A percentile compares a stretch with the other conserved stretches of the same genome.
These are phyloP conservation scores for Ambrosia hybrid DNA, from an alignment of 140 eudicot genomes.

Conservation along the genomic window DNA sequence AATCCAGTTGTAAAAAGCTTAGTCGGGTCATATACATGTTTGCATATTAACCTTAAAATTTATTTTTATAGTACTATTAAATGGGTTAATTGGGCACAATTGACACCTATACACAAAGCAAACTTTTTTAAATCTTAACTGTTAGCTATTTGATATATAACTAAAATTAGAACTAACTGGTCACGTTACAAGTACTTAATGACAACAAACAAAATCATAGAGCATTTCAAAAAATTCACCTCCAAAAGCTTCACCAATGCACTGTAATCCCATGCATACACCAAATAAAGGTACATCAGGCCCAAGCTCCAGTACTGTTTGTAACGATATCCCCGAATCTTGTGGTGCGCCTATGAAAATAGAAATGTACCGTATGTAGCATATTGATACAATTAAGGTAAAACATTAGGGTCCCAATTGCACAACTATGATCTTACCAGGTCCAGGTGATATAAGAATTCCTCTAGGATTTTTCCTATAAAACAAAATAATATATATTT, in stretches of 20 bases:
- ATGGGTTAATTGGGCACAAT: no score
- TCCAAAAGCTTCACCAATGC: constrained; percentile 35
- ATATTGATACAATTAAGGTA: background rate
- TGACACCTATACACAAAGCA: no score
- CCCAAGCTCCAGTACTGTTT: constrained; percentile 87
- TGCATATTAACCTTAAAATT: no score
- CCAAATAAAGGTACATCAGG: constrained; percentile 88
- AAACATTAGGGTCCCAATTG: background rate
- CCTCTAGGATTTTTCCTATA: constrained; percentile 91
- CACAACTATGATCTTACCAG: constrained; percentile 47
- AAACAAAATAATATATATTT: constrained; percentile 10
- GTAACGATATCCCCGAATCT: constrained; percentile 96
- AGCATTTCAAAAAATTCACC: constrained; percentile 37
- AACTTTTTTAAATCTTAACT: no score
- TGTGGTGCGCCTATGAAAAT: constrained; percentile 65
- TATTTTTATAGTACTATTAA: no score
- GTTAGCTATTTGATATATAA: no score
- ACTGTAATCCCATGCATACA: constrained; percentile 78
- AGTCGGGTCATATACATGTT: no score
- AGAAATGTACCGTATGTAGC: background rate
- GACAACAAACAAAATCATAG: background rate
- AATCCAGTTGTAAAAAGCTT: no score
- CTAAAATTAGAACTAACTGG: background rate
- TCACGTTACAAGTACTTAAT: background rate
- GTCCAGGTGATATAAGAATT: constrained; percentile 95